Conservation (phyloP, 2,329 filamentous ascomycete genomes). For the Colletotrichum cuscutae region DNA sequence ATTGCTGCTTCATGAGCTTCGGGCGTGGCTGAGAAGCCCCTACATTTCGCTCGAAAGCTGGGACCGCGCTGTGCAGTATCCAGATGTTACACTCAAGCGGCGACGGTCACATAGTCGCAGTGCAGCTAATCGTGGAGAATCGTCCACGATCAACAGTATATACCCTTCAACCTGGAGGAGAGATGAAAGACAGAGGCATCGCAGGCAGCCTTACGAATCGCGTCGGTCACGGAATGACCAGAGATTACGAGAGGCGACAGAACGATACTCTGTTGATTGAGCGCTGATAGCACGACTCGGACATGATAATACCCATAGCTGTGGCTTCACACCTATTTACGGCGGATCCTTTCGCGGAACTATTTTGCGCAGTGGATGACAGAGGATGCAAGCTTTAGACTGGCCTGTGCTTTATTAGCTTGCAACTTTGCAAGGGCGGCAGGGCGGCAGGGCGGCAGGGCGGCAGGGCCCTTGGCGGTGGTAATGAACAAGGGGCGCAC, state of each 20-base stretch:
- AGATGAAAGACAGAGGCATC: conserved; percentile 27
- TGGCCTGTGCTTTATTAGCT: not conserved
- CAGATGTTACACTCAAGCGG: conserved; percentile 12
- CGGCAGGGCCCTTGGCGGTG: not conserved
- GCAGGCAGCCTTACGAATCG: conserved; percentile 8
- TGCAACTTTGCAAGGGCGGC: no score
- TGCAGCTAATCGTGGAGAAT: not conserved
- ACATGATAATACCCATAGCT: conserved; percentile 6
- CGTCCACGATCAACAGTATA: conserved; percentile 8
- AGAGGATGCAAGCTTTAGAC: not conserved
- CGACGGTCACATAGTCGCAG: conserved; percentile 29
- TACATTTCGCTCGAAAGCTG: conserved; percentile 77
- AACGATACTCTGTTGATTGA: conserved; percentile 26
- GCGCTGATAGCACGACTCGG: not conserved
- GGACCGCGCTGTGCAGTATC: conserved; percentile 84
- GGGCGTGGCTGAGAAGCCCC: conserved; percentile 85
- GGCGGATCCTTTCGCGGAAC: not conserved
- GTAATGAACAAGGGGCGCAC: not conserved
- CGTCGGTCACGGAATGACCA: conserved; percentile 26
- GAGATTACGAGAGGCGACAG: conserved; percentile 25
- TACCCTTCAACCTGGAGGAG: conserved; percentile 35
- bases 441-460: no score
- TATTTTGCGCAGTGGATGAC: not conserved
- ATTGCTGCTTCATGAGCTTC: conserved; percentile 86
- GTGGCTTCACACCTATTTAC: not conserved